Evolutionary conservation across 177 flowering plant genomes (phyloP).

Genomic region (Telopea speciosissima): DNA sequence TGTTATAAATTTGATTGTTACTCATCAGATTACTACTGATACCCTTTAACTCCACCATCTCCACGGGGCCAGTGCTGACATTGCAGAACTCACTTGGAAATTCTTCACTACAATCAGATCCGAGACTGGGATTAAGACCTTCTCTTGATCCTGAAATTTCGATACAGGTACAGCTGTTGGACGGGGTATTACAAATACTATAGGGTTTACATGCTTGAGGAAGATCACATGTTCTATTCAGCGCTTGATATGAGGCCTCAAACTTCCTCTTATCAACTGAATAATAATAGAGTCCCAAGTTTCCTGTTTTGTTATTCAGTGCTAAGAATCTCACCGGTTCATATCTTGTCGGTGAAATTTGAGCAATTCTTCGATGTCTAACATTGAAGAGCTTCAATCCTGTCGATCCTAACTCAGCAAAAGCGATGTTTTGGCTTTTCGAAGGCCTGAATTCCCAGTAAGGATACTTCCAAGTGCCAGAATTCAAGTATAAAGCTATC

Average conservation of each 20-base stretch:
- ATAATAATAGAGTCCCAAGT: constrained; percentile 60
- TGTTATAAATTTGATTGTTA: constrained; percentile 20
- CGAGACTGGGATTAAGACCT: neutral
- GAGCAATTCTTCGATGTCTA: constrained; percentile 32
- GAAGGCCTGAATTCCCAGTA: constrained; percentile 78
- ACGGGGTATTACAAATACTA: constrained; percentile 51
- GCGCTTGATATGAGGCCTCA: constrained; percentile 53
- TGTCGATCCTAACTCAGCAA: constrained; percentile 33
- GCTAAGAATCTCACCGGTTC: constrained; percentile 53
- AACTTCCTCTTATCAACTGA: constrained; percentile 39
- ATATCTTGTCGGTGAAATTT: constrained; percentile 23
- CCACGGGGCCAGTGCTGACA: constrained; percentile 14
- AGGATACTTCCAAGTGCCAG: constrained; percentile 45
- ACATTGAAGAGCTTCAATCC: constrained; percentile 54
- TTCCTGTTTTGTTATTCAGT: constrained; percentile 54
- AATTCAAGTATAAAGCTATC: constrained; percentile 53
- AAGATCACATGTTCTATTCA: constrained; percentile 68
- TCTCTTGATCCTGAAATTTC: constrained; percentile 8
- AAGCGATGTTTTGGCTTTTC: constrained; percentile 40
- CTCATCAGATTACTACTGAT: constrained; percentile 40
- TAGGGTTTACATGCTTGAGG: constrained; percentile 73
- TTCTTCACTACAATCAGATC: constrained; percentile 29
- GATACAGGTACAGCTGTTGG: constrained; percentile 60
- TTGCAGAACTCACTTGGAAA: constrained; percentile 30
- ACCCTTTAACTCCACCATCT: constrained; percentile 61